Conservation (phyloP, 2,329 filamentous ascomycete genomes). For the Raffaelea ambrosiae region DNA sequence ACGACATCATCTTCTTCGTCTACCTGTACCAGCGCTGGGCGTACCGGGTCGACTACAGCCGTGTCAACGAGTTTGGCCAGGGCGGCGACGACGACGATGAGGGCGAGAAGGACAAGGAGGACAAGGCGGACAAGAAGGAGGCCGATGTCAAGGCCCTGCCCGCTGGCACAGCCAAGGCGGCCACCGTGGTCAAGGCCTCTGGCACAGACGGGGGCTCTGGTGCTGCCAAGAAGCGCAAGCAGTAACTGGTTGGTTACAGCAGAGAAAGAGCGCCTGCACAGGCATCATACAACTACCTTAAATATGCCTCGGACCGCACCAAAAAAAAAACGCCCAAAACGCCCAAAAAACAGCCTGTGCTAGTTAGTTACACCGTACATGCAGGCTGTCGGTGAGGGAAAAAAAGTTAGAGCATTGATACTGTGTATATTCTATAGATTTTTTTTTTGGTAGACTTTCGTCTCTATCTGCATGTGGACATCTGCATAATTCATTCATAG, state of each 20-base stretch:
- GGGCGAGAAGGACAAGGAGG: conserved; percentile 28
- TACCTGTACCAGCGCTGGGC: conserved; percentile 92
- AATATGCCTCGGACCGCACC: no score
- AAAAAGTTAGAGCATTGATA: no score
- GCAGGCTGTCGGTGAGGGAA: no score
- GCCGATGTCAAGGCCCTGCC: conserved; percentile 19
- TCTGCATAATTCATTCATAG: no score
- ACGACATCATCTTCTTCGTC: conserved; percentile 97
- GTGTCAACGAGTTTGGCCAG: conserved; percentile 97
- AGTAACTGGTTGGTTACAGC: conserved; percentile 14
- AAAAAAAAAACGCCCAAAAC: no score
- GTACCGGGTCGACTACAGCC: conserved; percentile 83
- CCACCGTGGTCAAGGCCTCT: conserved; percentile 27
- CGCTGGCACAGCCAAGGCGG: conserved; percentile 22
- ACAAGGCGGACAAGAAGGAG: conserved; percentile 20
- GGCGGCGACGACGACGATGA: conserved; percentile 80
- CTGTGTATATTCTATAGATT: no score
- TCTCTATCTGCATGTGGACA: no score
- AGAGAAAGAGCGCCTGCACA: background rate
- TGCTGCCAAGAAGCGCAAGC: conserved; percentile 36
- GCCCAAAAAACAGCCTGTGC: no score
- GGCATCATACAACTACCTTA: no score
- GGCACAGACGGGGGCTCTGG: conserved; percentile 38
- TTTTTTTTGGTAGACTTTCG: no score
- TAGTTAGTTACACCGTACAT: no score